These are phyloP conservation scores for Fragaria nilgerrensis DNA, from an alignment of 306 rosid genomes.

Conservation along the genomic window DNA sequence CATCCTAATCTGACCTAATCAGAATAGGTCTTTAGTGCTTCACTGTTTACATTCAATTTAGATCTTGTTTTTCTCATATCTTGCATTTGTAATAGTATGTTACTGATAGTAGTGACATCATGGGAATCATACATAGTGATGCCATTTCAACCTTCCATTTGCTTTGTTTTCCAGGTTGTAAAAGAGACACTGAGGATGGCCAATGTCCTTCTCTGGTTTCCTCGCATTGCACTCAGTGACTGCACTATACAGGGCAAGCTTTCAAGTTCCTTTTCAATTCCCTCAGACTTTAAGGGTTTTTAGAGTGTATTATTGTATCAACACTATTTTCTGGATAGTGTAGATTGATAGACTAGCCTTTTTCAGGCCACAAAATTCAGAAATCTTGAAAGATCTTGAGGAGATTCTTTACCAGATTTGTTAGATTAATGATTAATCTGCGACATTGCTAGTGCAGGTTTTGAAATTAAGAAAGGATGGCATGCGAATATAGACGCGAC, in stretches of 20 bases:
- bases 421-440: not conserved
- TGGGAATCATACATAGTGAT: not conserved
- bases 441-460: slow-evolving; percentile 38
- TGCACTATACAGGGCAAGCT: slow-evolving; percentile 57
- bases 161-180: slow-evolving; percentile 44
- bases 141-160: slow-evolving; percentile 22
- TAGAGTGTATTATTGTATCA: not conserved
- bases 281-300: not conserved
- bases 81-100: not conserved
- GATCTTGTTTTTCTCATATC: not conserved
- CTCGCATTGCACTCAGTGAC: slow-evolving; percentile 63
- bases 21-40: not conserved
- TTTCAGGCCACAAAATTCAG: not conserved
- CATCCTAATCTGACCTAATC: not conserved
- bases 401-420: not conserved
- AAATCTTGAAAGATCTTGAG: not conserved
- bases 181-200: slow-evolving; percentile 79
- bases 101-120: slow-evolving; percentile 3
- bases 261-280: slow-evolving; percentile 2
- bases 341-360: not conserved
- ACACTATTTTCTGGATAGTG: not conserved
- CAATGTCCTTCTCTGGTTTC: slow-evolving; percentile 67
- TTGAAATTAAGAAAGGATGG: slow-evolving; percentile 70
- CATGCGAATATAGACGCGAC: slow-evolving; percentile 70
- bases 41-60: not conserved